Conservation (phyloP, 139 green algal species). For the Chlamydomonas asymmetrica region DNA sequence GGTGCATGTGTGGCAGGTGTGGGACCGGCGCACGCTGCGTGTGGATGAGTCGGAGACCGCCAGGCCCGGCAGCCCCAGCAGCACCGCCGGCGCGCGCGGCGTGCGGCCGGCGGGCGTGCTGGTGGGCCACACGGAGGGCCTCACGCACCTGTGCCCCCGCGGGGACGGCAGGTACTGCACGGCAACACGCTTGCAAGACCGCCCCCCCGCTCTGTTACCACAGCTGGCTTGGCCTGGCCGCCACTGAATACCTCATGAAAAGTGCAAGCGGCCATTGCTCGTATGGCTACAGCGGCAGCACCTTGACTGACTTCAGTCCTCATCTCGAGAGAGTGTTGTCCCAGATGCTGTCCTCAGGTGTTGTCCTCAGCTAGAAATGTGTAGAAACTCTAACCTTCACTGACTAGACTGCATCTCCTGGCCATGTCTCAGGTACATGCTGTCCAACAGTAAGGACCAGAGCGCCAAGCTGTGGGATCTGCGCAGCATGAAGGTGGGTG, state of each 20-base stretch:
- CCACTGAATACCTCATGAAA: too few relatives aligned
- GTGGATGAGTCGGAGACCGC: neutral
- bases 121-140: slow-evolving; percentile 89
- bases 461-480: slow-evolving; percentile 94
- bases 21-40: slow-evolving; percentile 71
- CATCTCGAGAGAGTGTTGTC: too few relatives aligned
- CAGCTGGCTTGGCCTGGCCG: too few relatives aligned
- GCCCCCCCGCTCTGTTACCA: too few relatives aligned
- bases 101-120: slow-evolving; percentile 76
- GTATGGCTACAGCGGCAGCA: too few relatives aligned
- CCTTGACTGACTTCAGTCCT: too few relatives aligned
- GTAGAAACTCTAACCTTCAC: neutral
- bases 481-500: slow-evolving; percentile 36
- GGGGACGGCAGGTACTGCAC: slow-evolving; percentile 41
- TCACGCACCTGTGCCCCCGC: slow-evolving; percentile 84
- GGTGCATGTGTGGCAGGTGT: slow-evolving; percentile 48
- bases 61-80: too few relatives aligned
- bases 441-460: slow-evolving; percentile 96
- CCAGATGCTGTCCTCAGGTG: too few relatives aligned
- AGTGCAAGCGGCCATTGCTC: too few relatives aligned
- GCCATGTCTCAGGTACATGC: slow-evolving; percentile 62
- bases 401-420: neutral
- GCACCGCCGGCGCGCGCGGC: too few relatives aligned
- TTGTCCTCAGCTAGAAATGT: neutral
- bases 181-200: neutral